Evolutionary conservation across 1,284 basidiomycete genomes (phyloP), one percentile per base, ranked within the genome.

Genomic region (Xerocomus amazonicus): DNA sequence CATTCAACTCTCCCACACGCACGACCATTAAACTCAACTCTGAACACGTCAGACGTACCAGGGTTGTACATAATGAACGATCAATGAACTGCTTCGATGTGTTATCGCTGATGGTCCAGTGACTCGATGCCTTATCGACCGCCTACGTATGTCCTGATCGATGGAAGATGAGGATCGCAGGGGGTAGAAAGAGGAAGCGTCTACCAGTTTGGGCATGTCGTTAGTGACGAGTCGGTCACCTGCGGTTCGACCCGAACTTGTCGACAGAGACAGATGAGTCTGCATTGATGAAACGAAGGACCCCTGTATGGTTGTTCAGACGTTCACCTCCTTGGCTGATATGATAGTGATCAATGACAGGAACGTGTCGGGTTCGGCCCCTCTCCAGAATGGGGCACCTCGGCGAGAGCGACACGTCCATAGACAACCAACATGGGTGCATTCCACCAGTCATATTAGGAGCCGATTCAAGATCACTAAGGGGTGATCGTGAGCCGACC

Each of bases 101-200:
- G 9, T 35, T 43, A 43, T 43, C 42, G 19, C 19, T 23, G 19
- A 23, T 43, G 42, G 33, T 43, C 17, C 28, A 35, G 27, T 56
- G 59, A 56, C 53, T 51, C 50, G 17, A 60, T 50, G 23, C 37
- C 50, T 50, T 60, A 63, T 61, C 59, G 49, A 19, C 28, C 29
- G 29, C 29, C 9, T 31, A 8, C 9, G 12, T 31, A 31, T 31
- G 29, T 9, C 29, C 29, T 12, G 29, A 31, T 31, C 9, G 29
- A 31, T 9, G 29, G 3, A 27, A 27, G 43, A 46, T n/a, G 19
- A n/a, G n/a, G n/a, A n/a, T n/a, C n/a, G n/a, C n/a, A n/a, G n/a
- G n/a, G 36, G 13, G 40, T 42, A 14, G 14, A 36, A 38, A 45
- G 31, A 28, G 16, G 26, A 41, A 32, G 34, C 26, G 6, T 8